Percentiles rank a stretch among this genome's conserved stretches.
phyloP scores from a whole-genome alignment of 2,329 filamentous ascomycete genomes.

The Phaeoacremonium minimum region DNA sequence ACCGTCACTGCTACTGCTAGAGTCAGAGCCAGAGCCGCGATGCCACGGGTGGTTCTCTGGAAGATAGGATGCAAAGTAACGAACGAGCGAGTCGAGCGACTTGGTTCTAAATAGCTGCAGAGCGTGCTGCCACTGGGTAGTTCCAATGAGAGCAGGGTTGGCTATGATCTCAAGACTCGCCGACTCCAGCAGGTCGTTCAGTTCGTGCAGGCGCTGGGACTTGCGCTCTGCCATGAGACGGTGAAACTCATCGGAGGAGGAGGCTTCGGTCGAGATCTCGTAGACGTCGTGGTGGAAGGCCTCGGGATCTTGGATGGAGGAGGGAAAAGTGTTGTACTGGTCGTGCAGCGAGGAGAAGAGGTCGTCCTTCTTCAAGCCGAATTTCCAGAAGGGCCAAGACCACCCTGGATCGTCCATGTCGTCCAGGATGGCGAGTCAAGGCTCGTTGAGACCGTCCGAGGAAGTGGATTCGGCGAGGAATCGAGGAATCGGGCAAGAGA shows the following conservation, averaged over 20 bases:
- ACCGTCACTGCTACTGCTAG: slow-evolving; percentile 32
- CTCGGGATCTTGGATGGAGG: slow-evolving; percentile 53
- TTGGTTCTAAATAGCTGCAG: slow-evolving; percentile 55
- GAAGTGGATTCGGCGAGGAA: neutral
- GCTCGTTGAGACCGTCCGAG: neutral
- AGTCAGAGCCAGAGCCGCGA: slow-evolving; percentile 24
- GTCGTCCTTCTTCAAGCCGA: slow-evolving; percentile 56
- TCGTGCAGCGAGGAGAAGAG: slow-evolving; percentile 54
- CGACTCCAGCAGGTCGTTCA: slow-evolving; percentile 51
- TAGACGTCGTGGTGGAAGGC: slow-evolving; percentile 59
- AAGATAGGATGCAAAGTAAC: slow-evolving; percentile 56
- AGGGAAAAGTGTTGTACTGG: slow-evolving; percentile 55
- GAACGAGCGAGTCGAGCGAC: slow-evolving; percentile 56
- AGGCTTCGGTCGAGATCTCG: slow-evolving; percentile 50
- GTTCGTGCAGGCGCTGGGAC: slow-evolving; percentile 47
- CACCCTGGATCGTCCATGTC: slow-evolving; percentile 50
- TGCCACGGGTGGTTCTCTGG: slow-evolving; percentile 44
- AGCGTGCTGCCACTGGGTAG: slow-evolving; percentile 54
- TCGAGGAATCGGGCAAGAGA: slow-evolving; percentile 3
- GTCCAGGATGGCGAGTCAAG: no score
- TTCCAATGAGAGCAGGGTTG: slow-evolving; percentile 54
- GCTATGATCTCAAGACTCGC: slow-evolving; percentile 58
- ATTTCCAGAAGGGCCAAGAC: slow-evolving; percentile 59
- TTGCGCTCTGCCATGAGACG: slow-evolving; percentile 48
- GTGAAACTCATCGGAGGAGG: slow-evolving; percentile 49